Base-by-base conservation (phyloP, 352 stramenopile species). In the Pythium biforme region DNA sequence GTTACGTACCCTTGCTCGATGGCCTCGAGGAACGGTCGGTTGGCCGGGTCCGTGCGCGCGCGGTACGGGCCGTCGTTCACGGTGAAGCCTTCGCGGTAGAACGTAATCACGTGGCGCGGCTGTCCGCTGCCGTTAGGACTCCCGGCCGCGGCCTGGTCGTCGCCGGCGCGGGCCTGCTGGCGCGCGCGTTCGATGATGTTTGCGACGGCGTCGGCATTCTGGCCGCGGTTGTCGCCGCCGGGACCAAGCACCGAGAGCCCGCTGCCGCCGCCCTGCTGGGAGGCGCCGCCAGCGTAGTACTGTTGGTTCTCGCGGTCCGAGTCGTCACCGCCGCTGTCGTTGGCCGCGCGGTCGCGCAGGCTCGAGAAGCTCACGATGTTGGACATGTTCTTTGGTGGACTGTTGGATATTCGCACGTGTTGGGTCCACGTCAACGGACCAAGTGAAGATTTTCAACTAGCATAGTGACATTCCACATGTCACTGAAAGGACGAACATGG, bases 171-270 rank as follows among this genome's bases (percentile, higher is more conserved):
- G 26, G 81, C 77, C 69, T 92, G 80, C 62, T 90, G 80, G 23
- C 86, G 81, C n/a, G 86, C 86, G 9, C 86, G 81, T 17, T 79
- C 78, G 43, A 94, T 90, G 72, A 94, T 94, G 74, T 91, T 94
- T 50, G 77, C 77, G 68, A 92, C 76, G 55, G 74, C 69, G 64
- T 94, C 78, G 45, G 55, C 64, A 50, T 65, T 80, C 23, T 70
- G 64, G 47, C 34, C 48, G n/a, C n/a, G n/a, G n/a, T n/a, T n/a
- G 40, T 47, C 37, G 41, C 71, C 70, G 41, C 72, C 75, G 11
- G 76, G 83, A 5, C 75, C 81, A 56, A 91, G 86, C 31, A 90
- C 81, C 31, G 83, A 91, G 31, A 94, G 68, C 0, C 86, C 86
- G 52, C 81, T 92, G 62, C 86, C 86, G 29, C 86, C 86, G 45